Conservation (phyloP, 202 grass and related monocot species). For the Hordeum pubiflorum region DNA sequence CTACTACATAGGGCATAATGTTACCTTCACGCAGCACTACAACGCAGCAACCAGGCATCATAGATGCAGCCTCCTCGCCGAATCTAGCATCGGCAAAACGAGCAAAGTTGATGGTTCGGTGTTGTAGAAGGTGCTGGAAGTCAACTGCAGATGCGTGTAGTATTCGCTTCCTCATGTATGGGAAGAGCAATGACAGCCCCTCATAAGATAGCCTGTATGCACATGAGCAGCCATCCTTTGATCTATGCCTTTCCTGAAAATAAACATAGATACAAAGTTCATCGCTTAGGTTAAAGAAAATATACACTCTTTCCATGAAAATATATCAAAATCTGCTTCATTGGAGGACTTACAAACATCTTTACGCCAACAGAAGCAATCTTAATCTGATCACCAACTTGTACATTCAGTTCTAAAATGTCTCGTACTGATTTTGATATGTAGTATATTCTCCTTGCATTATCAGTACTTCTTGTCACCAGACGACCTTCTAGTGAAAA, state of each 20-base stretch:
- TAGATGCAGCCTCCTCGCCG: slow-evolving; percentile 41
- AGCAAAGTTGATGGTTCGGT: slow-evolving; percentile 57
- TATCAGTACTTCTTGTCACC: slow-evolving; percentile 71
- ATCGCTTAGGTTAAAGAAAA: neutral
- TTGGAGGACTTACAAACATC: slow-evolving; percentile 72
- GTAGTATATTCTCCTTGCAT: slow-evolving; percentile 85
- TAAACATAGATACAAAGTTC: neutral
- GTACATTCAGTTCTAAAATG: slow-evolving; percentile 51
- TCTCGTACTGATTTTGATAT: slow-evolving; percentile 68
- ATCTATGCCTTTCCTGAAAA: slow-evolving; percentile 76
- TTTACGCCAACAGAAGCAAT: slow-evolving; percentile 81
- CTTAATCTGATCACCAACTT: slow-evolving; percentile 73
- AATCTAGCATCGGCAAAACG: slow-evolving; percentile 47
- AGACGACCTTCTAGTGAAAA: slow-evolving; percentile 63
- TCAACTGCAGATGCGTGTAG: slow-evolving; percentile 48
- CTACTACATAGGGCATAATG: neutral
- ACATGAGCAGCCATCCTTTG: slow-evolving; percentile 69
- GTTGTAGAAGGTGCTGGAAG: slow-evolving; percentile 73
- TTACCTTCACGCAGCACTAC: slow-evolving; percentile 67
- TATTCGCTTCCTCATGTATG: slow-evolving; percentile 59
- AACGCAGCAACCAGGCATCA: slow-evolving; percentile 70
- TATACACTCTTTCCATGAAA: neutral
- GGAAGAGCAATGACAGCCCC: slow-evolving; percentile 65
- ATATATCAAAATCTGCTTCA: neutral
- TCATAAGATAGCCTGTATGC: slow-evolving; percentile 80